Percentiles rank a stretch among this genome's conserved stretches.
phyloP scores from a whole-genome alignment of 2,329 filamentous ascomycete genomes.

The Alternaria sp. region DNA sequence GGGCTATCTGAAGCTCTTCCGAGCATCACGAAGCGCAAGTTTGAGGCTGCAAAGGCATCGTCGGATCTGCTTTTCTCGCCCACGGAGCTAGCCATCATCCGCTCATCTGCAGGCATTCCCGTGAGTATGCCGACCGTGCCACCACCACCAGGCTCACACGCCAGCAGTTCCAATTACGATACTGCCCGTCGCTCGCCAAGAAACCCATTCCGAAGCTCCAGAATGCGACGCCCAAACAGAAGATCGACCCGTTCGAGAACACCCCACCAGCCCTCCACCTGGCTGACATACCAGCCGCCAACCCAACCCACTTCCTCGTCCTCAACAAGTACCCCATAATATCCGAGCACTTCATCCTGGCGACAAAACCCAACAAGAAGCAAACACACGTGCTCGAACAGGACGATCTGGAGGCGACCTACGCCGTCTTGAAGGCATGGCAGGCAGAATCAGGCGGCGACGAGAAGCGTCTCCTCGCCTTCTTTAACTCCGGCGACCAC shows the following conservation, averaged over 20 bases:
- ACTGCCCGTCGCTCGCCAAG: slow-evolving; percentile 70
- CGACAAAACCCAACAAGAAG: slow-evolving; percentile 67
- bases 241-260: slow-evolving; percentile 67
- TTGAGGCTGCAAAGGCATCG: slow-evolving; percentile 42
- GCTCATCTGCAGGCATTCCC: slow-evolving; percentile 45
- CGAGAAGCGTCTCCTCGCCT: slow-evolving; percentile 62
- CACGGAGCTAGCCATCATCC: slow-evolving; percentile 49
- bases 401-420: slow-evolving; percentile 66
- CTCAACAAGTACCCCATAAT: slow-evolving; percentile 79
- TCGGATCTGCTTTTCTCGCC: slow-evolving; percentile 48
- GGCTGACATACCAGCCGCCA: slow-evolving; percentile 53
- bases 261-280: slow-evolving; percentile 63
- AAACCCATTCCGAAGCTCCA: slow-evolving; percentile 63
- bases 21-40: slow-evolving; percentile 47
- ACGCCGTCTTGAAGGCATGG: slow-evolving; percentile 67
- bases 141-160: slow-evolving; percentile 16
- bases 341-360: slow-evolving; percentile 73
- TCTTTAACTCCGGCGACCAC: slow-evolving; percentile 73
- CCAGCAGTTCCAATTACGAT: slow-evolving; percentile 74
- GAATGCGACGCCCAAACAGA: slow-evolving; percentile 30
- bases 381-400: slow-evolving; percentile 69
- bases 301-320: slow-evolving; percentile 66
- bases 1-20: slow-evolving; percentile 44
- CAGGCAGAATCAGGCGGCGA: slow-evolving; percentile 28
- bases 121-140: slow-evolving; percentile 32